phyloP scores from a whole-genome alignment of 2,329 filamentous ascomycete genomes.

The Fusarium neocosmosporiellum region DNA sequence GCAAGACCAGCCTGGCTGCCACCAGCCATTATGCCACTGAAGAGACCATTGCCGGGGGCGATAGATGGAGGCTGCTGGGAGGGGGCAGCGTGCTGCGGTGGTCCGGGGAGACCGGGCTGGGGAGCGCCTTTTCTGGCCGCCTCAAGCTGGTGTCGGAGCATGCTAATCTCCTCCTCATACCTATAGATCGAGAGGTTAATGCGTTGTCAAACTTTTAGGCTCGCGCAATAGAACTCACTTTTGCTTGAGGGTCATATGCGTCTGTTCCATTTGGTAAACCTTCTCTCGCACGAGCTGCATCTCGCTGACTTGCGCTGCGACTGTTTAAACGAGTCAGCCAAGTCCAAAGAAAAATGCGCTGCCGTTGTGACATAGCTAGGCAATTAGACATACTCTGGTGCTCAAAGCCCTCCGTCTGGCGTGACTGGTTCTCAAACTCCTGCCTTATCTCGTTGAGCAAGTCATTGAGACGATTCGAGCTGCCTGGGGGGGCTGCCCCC shows the following conservation, averaged over 20 bases:
- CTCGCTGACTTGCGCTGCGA: conserved; percentile 90
- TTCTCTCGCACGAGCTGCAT: conserved; percentile 95
- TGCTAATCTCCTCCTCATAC: conserved; percentile 91
- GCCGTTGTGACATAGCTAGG: background rate
- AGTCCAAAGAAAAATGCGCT: conserved; percentile 16
- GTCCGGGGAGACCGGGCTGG: conserved; percentile 71
- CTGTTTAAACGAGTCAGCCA: conserved; percentile 60
- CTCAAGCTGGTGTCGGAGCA: conserved; percentile 88
- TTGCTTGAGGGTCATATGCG: conserved; percentile 87
- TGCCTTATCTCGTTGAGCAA: conserved; percentile 89
- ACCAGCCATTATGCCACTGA: conserved; percentile 96
- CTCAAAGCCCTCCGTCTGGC: conserved; percentile 87
- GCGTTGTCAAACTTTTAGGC: background rate
- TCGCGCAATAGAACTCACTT: conserved; percentile 71
- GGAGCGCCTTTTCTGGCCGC: conserved; percentile 74
- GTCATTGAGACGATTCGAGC: conserved; percentile 80
- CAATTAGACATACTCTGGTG: conserved; percentile 81
- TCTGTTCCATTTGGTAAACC: conserved; percentile 92
- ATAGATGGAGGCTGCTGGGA: conserved; percentile 89
- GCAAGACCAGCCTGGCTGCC: conserved; percentile 85
- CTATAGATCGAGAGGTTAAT: conserved; percentile 59
- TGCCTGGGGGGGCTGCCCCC: conserved; percentile 72
- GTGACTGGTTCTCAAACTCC: conserved; percentile 89
- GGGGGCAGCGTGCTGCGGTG: conserved; percentile 80
- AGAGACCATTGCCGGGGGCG: conserved; percentile 90